Base-by-base conservation (phyloP, 208 protist species). In the Novymonas esmeraldas region DNA sequence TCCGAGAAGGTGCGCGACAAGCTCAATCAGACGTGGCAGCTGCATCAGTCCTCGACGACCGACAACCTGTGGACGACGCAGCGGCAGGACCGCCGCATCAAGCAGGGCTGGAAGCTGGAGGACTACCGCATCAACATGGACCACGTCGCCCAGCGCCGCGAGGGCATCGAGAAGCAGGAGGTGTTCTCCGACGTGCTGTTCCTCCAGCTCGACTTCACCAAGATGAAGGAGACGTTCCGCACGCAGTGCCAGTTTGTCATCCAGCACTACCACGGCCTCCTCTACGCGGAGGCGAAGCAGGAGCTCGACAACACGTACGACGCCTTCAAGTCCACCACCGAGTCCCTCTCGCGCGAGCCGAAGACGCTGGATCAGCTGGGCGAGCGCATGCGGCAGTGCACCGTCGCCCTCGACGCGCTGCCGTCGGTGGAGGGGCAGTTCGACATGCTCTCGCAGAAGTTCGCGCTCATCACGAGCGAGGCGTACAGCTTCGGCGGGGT, bases 181-280 rank as follows among this genome's bases (percentile, higher is more conserved):
- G 91, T 96, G 20, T 98, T 93, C 51, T 83, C 86, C 26, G 91
- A 96, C 66, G 95, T 99, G 18, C 70, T 94, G 45, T 99, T 99
- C 81, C 57, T 99, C 41, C 86, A 97, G 68, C 77, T 99, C 6
- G 98, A 99, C 81, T 98, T 95, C 82, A 88, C 87, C 34, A 92
- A 90, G 59, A 97, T 99, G 82, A 99, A 99, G 91, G 85, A 97
- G 48, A 93, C 95, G 11, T 96, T 99, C 70, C 83, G 97, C 18
- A 73, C 77, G 44, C 98, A 99, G 75, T 99, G 98, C 76, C 86
- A 95, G 65, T 71, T 96, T 22, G 98, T 98, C 76, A 97, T 98
- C 78, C 90, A 86, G 67, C 92, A 98, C 79, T 98, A 99, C 73
- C 97, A 98, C 57, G 72, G 82, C 34, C 86, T 99, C 0, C 89